Conservation (phyloP, 371 early-diverging fungal species). For the Funneliformis caledonium region DNA sequence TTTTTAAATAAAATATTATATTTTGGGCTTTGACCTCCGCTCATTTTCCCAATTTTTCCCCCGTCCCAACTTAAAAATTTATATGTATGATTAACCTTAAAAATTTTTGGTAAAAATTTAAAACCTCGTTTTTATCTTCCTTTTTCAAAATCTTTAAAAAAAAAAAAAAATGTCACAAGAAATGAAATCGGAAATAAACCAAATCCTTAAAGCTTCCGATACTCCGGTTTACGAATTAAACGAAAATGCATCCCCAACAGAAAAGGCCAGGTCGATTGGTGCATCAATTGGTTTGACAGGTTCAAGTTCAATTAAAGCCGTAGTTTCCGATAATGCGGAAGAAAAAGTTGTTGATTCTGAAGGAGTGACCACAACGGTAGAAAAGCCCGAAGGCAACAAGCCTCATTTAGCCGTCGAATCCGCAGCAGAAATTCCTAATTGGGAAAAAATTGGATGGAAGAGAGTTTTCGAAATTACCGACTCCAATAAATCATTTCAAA, state of each 20-base stretch:
- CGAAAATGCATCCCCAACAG: background rate
- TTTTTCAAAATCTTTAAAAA: no score
- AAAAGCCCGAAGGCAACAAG: background rate
- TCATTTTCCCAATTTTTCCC: no score
- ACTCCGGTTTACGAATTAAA: no score
- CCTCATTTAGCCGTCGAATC: background rate
- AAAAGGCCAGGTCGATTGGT: background rate
- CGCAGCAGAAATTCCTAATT: slow-evolving; percentile 18
- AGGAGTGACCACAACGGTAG: background rate
- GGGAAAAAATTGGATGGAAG: slow-evolving; percentile 26
- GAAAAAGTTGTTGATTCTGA: background rate
- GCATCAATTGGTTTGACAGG: background rate
- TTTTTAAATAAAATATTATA: no score
- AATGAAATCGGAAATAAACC: no score
- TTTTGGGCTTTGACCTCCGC: no score
- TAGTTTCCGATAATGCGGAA: background rate
- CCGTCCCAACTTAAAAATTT: no score
- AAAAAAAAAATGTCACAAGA: no score
- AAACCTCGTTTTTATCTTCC: no score
- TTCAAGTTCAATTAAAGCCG: background rate
- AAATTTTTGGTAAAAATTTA: no score
- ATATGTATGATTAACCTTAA: no score
- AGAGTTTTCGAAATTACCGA: background rate
- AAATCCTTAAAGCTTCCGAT: no score
- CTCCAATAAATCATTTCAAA: background rate